Evolutionary conservation across 306 rosid species (phyloP), one percentile per base, ranked within the genome.

Genomic region (Cucumis cinereus): DNA sequence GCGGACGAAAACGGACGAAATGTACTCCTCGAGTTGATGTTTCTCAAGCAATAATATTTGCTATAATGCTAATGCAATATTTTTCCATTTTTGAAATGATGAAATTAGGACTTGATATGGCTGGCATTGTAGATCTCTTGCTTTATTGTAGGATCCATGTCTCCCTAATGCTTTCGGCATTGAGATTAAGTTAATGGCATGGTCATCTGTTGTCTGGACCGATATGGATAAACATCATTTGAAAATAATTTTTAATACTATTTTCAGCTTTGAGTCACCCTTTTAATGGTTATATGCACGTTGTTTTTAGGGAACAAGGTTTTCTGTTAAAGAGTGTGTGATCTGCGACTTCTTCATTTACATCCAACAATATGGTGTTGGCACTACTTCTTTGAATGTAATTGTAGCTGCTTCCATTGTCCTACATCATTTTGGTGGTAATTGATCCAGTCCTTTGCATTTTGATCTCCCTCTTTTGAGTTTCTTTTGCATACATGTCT

Each of bases 391-490:
- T 1, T 79, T 92, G 83, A 95, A 90, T 82, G 98, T 95, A 14
- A 92, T 98, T 0, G 93, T 95, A 0, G 99, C 99, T 23, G 99
- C 93, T 71, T 95, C 99, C 26, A 90, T 95, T 60, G 95, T 95
- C 36, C 87, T 95, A 17, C 98, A 95, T 83, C 95, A 94, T 75
- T 94, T 92, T 83, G 98, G 87, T 87, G 99, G 99, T 90, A 85
- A 77, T 74, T 28, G 9, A 26, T 49, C 33, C 67, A 36, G 28
- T 35, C 17, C 36, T 33, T 35, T 77, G 41, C 75, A 28, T 8
- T 49, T 62, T 63, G 7, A 30, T 35, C 43, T 40, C 50, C 47
- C 30, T 3, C 59, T 41, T 77, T 47, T 43, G 54, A 57, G 54
- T 76, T 59, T 43, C 40, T 59, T 75, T 40, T 58, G 19, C 33